phyloP scores from a whole-genome alignment of 1,284 basidiomycete genomes.

The Apiotrichum laibachii region DNA sequence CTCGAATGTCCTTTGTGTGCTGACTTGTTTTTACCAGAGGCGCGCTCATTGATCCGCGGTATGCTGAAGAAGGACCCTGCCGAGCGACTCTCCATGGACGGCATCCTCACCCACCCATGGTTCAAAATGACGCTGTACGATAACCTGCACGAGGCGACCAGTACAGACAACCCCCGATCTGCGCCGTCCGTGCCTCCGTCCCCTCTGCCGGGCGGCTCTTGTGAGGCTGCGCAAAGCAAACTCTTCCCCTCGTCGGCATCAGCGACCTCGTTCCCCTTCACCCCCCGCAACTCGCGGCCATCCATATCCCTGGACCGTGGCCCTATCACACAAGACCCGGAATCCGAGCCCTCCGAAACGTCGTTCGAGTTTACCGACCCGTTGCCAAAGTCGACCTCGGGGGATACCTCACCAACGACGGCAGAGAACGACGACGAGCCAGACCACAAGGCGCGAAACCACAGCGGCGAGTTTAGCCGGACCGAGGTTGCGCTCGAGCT shows the following conservation, averaged over 20 bases:
- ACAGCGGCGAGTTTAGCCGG: constrained; percentile 42
- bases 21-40: constrained; percentile 58
- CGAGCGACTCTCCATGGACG: constrained; percentile 73
- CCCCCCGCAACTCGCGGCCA: constrained; percentile 28
- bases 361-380: constrained; percentile 35
- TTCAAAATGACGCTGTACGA: constrained; percentile 61
- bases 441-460: constrained; percentile 17
- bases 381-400: constrained; percentile 25
- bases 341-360: constrained; percentile 36
- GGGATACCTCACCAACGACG: constrained; percentile 46
- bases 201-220: constrained; percentile 6
- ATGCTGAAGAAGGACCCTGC: constrained; percentile 78
- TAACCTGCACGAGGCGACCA: constrained; percentile 31
- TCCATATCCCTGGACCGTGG: not conserved
- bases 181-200: constrained; percentile 11
- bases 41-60: constrained; percentile 70
- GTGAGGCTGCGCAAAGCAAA: not conserved
- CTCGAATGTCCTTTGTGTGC: not conserved
- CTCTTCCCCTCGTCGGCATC: constrained; percentile 14
- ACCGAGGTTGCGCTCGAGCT: constrained; percentile 37
- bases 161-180: constrained; percentile 21
- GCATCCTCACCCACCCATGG: constrained; percentile 88
- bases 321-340: constrained; percentile 16
- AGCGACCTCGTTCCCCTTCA: constrained; percentile 19
- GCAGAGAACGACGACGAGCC: constrained; percentile 39